A percentile compares a stretch with the other conserved stretches of the same genome.
Evolutionary conservation across 2,329 filamentous ascomycete species (phyloP).

Genomic region (Penicillium janthinellum): DNA sequence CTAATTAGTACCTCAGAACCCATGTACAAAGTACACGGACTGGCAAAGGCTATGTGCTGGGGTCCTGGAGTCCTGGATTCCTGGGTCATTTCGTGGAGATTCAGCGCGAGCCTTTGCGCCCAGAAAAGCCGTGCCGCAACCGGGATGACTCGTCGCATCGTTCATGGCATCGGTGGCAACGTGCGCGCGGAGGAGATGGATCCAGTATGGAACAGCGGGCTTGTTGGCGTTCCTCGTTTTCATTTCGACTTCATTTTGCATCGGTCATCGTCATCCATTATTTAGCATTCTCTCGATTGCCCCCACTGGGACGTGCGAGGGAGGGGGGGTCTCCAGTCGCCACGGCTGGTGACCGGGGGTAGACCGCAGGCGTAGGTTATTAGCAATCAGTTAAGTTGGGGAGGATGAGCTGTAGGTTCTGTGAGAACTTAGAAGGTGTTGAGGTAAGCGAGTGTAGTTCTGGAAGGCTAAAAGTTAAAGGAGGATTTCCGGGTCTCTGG

Average conservation of each 20-base stretch:
- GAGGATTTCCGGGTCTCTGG: constrained; percentile 3
- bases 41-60: background rate
- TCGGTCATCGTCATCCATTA: background rate
- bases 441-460: constrained; percentile 23
- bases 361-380: background rate
- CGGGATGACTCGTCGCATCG: constrained; percentile 13
- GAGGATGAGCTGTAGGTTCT: background rate
- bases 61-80: background rate
- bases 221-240: constrained; percentile 7
- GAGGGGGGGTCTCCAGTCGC: constrained; percentile 14
- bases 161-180: constrained; percentile 15
- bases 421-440: constrained; percentile 1
- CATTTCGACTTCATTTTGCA: constrained; percentile 7
- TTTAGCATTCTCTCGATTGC: background rate
- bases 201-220: constrained; percentile 16
- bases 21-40: background rate
- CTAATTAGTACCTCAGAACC: background rate
- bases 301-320: background rate
- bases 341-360: constrained; percentile 3
- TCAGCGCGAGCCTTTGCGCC: constrained; percentile 3
- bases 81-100: constrained; percentile 3
- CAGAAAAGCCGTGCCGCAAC: constrained; percentile 13
- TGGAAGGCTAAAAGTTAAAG: constrained; percentile 20
- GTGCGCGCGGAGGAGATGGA: constrained; percentile 7
- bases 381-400: background rate